A percentile compares a stretch with the other conserved stretches of the same genome.
Evolutionary conservation across 768 basidiomycete species (phyloP).

Genomic region (Roridomyces roridus): DNA sequence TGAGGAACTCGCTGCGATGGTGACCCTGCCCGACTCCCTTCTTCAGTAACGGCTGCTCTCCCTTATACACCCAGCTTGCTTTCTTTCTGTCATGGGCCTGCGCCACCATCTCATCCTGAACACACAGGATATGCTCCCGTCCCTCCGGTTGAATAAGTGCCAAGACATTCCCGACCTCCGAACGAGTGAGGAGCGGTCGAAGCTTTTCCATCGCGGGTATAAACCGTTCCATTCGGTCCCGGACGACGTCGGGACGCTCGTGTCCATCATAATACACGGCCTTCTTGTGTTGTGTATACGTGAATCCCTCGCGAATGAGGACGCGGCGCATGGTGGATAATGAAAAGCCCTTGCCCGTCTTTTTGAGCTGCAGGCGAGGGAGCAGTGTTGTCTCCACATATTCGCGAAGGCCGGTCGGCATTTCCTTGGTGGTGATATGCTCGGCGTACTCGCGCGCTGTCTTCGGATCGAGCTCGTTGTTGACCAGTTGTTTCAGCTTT

Average conservation of each 20-base stretch:
- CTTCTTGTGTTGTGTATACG: constrained; percentile 19
- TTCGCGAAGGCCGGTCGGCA: constrained; percentile 27
- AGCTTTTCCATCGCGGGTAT: not conserved
- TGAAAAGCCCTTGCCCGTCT: constrained; percentile 25
- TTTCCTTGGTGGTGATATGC: constrained; percentile 18
- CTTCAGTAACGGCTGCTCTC: constrained; percentile 26
- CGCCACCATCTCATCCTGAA: constrained; percentile 31
- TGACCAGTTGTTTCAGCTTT: constrained; percentile 19
- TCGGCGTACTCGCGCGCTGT: constrained; percentile 21
- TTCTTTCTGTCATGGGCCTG: constrained; percentile 28
- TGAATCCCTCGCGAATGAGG: constrained; percentile 21
- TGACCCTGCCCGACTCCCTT: constrained; percentile 32
- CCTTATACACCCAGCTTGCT: constrained; percentile 29
- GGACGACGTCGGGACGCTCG: constrained; percentile 19
- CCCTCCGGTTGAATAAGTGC: no score
- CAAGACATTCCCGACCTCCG: constrained; percentile 3
- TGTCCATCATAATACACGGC: constrained; percentile 24
- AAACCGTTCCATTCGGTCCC: constrained; percentile 1
- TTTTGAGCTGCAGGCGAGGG: constrained; percentile 12
- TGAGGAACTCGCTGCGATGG: constrained; percentile 32
- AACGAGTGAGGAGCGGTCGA: not conserved
- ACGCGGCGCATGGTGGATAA: constrained; percentile 24
- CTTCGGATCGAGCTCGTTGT: constrained; percentile 15
- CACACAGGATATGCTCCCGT: constrained; percentile 21
- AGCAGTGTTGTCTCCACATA: constrained; percentile 26